Conservation (phyloP, 495 filamentous ascomycete species). For the Neurospora sublineolata region DNA sequence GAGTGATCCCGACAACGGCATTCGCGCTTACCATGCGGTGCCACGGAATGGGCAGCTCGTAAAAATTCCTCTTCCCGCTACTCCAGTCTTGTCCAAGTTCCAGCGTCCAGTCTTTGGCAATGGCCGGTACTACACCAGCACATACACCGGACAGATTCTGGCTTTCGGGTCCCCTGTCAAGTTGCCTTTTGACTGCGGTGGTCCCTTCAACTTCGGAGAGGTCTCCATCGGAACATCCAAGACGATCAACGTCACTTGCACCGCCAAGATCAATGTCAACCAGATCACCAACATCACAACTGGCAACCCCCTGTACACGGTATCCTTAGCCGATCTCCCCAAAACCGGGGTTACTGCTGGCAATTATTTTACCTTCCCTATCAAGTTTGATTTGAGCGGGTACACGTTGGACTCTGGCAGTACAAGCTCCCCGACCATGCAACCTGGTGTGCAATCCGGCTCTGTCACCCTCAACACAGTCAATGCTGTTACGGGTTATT, state of each 20-base stretch:
- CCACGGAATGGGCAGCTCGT: slow-evolving; percentile 1
- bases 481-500: slow-evolving; percentile 15
- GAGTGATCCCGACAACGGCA: slow-evolving; percentile 28
- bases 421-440: slow-evolving; percentile 9
- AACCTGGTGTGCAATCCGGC: slow-evolving; percentile 12
- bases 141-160: slow-evolving; percentile 25
- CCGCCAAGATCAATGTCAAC: slow-evolving; percentile 22
- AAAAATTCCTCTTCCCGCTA: slow-evolving; percentile 16
- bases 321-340: slow-evolving; percentile 22
- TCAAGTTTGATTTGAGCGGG: slow-evolving; percentile 26
- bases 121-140: slow-evolving; percentile 25
- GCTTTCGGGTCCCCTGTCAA: slow-evolving; percentile 27
- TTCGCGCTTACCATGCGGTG: slow-evolving; percentile 28
- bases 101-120: slow-evolving; percentile 31
- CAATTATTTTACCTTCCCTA: slow-evolving; percentile 23
- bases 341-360: slow-evolving; percentile 19
- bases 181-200: slow-evolving; percentile 25
- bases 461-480: slow-evolving; percentile 16
- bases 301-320: slow-evolving; percentile 20
- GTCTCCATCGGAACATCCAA: slow-evolving; percentile 20
- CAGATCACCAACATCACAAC: slow-evolving; percentile 19
- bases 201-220: slow-evolving; percentile 29
- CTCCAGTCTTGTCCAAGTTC: slow-evolving; percentile 20
- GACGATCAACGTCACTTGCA: slow-evolving; percentile 24
- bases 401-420: slow-evolving; percentile 15